phyloP scores from a whole-genome alignment of 2,329 filamentous ascomycete species.

The Helotiales sp. region DNA sequence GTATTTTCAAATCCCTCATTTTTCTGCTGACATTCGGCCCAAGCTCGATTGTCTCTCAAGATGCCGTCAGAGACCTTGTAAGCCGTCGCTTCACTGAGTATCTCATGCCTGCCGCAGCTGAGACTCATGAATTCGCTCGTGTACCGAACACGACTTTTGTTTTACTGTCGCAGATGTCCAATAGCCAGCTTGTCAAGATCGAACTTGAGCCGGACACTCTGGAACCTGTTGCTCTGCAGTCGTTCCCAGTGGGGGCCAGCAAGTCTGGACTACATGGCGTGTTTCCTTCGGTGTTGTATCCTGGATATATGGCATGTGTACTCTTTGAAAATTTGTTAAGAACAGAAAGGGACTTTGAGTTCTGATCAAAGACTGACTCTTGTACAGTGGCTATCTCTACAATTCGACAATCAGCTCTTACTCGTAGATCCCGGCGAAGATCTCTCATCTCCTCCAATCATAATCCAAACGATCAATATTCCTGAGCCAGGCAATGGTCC shows the following conservation, averaged over 20 bases:
- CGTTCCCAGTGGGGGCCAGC: slow-evolving; percentile 1
- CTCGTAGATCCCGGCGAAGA: background rate
- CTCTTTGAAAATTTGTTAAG: background rate
- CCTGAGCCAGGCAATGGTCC: slow-evolving; percentile 9
- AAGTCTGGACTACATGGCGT: slow-evolving; percentile 7
- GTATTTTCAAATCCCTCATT: background rate
- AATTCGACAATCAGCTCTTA: slow-evolving; percentile 1
- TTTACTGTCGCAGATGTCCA: background rate
- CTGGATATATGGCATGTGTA: background rate
- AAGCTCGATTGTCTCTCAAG: background rate
- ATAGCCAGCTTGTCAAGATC: slow-evolving; percentile 5
- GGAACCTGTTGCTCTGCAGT: background rate
- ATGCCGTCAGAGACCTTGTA: background rate
- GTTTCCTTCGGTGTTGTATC: background rate
- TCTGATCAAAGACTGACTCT: background rate
- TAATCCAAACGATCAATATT: background rate
- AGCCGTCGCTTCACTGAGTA: slow-evolving; percentile 6
- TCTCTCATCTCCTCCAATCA: background rate
- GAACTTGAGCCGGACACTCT: background rate
- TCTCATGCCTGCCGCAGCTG: background rate
- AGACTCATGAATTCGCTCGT: slow-evolving; percentile 12
- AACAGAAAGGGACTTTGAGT: background rate
- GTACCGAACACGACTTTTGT: background rate
- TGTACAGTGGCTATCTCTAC: background rate
- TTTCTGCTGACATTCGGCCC: background rate